Evolutionary conservation across 129 eudicot species (phyloP), one percentile per base, ranked within the genome.

Genomic region (Pseudognaphalium luteoalbum): DNA sequence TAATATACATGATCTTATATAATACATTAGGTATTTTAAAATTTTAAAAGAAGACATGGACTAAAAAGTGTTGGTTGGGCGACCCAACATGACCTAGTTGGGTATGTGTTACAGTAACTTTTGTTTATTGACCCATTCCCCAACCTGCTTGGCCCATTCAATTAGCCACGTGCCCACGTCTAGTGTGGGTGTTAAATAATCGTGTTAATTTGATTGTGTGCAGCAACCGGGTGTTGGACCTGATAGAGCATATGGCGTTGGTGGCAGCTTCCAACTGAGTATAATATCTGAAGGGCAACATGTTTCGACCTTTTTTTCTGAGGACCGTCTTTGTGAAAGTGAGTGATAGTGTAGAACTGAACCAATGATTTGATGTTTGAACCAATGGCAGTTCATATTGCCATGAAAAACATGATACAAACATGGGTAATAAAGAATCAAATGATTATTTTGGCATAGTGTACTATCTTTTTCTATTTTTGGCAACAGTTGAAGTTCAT

Each of bases 171-270:
- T 22, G 37, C 30, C 10, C 67, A 62, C 34, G 1, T 37, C 29
- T 20, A 47, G 22, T 59, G 64, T 44, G 65, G 57, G 19, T 70
- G 34, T 11, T 66, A 16, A 65, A 47, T 34, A 4, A 50, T 9
- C 16, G n/a, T 77, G 33, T 58, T 37, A 4, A 66, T 32, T 54
- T 50, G 50, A 66, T 66, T 74, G 30, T 72, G 73, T 84, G 86
- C 89, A 94, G 97, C 83, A 94, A 94, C 86, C 97, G 96, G 15
- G 96, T 91, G 54, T 85, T 91, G 90, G 97, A 91, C 87, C 81
- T 94, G 79, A 94, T 94, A 7, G 93, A 87, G 81, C 93, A 91
- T 75, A 94, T 94, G 98, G 93, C 93, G 44, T 81, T 91, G 85
- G 98, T 94, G 70, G 97, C 90, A 70, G 76, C 63, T 16, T 64